These are phyloP conservation scores for Asterionellopsis glacialis DNA, from an alignment of 108 stramenopile genomes.

Conservation along the genomic window DNA sequence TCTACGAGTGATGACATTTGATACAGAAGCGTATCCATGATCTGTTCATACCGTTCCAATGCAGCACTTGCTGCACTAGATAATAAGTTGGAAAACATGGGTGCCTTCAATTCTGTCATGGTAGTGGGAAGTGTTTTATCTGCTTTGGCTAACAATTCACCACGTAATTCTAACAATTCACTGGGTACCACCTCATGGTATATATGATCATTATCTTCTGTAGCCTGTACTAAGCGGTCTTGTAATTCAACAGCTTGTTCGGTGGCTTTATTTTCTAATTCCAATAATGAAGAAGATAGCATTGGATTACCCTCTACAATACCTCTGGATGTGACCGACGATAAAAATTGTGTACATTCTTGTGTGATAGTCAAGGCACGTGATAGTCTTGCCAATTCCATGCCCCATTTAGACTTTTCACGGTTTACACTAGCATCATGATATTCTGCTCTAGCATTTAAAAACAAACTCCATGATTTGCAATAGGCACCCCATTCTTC, in stretches of 20 bases:
- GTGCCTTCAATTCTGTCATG: background rate
- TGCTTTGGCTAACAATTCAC: background rate
- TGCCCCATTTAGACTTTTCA: slow-evolving; percentile 22
- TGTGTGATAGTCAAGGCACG: background rate
- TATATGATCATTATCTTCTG: slow-evolving; percentile 5
- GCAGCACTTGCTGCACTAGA: slow-evolving; percentile 11
- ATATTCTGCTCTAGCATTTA: slow-evolving; percentile 32
- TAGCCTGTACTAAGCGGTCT: background rate
- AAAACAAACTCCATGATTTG: slow-evolving; percentile 29
- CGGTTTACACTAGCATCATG: slow-evolving; percentile 26
- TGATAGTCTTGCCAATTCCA: slow-evolving; percentile 25
- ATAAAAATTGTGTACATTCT: background rate
- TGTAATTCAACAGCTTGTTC: background rate
- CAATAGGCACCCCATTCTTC: slow-evolving; percentile 19
- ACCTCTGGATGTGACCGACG: slow-evolving; percentile 6
- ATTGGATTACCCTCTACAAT: background rate
- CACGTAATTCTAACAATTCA: slow-evolving; percentile 1
- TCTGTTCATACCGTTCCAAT: slow-evolving; percentile 19
- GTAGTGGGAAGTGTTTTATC: background rate
- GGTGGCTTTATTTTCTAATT: background rate
- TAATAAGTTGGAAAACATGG: slow-evolving; percentile 14
- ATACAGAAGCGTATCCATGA: slow-evolving; percentile 28
- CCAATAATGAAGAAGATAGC: background rate
- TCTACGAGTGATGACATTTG: slow-evolving; percentile 22
- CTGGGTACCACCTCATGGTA: slow-evolving; percentile 9